phyloP scores from a whole-genome alignment of 2,329 filamentous ascomycete genomes.

The Colletotrichum eremochloae region DNA sequence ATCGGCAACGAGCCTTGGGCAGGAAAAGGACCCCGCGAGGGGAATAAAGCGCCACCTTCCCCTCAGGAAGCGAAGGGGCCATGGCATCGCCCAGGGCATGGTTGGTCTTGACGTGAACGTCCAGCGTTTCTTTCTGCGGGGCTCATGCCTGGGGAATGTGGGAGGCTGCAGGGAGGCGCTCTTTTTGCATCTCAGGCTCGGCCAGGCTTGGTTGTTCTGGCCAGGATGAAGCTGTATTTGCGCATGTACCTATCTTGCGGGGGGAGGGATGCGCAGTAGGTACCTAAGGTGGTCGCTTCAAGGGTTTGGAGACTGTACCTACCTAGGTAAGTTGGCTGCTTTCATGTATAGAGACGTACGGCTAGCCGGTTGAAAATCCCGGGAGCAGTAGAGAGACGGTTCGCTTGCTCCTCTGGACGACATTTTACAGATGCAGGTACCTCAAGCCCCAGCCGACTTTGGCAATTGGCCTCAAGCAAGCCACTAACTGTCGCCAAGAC shows the following conservation, averaged over 20 bases:
- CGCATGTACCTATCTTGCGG: background rate
- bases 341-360: background rate
- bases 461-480: background rate
- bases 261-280: background rate
- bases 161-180: slow-evolving; percentile 11
- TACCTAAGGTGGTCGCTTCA: background rate
- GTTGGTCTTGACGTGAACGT: background rate
- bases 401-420: slow-evolving; percentile 4
- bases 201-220: slow-evolving; percentile 1
- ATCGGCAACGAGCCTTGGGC: slow-evolving; percentile 7
- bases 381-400: background rate
- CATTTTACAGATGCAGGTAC: slow-evolving; percentile 28
- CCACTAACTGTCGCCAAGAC: slow-evolving; percentile 1
- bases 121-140: slow-evolving; percentile 1
- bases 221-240: background rate
- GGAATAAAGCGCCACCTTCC: slow-evolving; percentile 21
- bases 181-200: background rate
- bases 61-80: slow-evolving; percentile 12
- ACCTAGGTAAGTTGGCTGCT: background rate
- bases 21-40: slow-evolving; percentile 13
- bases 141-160: background rate
- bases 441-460: background rate
- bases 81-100: background rate
- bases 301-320: background rate
- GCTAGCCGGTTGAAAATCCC: background rate